These are phyloP conservation scores for Adansonia madagascariensis DNA, from an alignment of 441 rosid species.

Conservation along the genomic window DNA sequence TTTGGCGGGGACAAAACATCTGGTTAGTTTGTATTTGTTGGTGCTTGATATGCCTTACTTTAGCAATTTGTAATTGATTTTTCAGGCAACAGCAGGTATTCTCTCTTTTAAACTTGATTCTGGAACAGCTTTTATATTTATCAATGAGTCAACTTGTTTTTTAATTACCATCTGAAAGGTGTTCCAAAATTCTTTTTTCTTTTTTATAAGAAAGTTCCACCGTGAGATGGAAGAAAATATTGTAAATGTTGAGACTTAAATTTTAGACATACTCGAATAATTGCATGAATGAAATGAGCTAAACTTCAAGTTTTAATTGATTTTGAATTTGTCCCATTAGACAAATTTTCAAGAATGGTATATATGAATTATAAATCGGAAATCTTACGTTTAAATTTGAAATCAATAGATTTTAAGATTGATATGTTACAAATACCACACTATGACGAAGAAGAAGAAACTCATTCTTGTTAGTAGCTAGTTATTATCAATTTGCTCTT, in stretches of 20 bases:
- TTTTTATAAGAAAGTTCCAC: too few species aligned
- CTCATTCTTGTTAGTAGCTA: too few species aligned
- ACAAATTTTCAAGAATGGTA: neutral
- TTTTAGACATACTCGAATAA: too few species aligned
- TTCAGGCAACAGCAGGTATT: neutral
- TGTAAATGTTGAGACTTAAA: too few species aligned
- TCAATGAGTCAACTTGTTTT: neutral
- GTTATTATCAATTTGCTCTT: too few species aligned
- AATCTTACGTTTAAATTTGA: neutral
- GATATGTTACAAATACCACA: too few species aligned
- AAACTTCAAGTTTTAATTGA: too few species aligned
- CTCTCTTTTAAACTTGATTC: neutral
- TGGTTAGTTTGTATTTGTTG: slow-evolving; percentile 43
- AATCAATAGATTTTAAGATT: neutral
- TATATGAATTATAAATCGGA: neutral
- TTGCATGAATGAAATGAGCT: too few species aligned
- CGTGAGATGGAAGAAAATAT: too few species aligned
- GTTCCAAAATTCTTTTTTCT: neutral
- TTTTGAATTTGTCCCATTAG: neutral
- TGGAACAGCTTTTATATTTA: neutral
- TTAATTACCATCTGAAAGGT: neutral
- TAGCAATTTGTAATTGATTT: neutral
- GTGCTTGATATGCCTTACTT: neutral
- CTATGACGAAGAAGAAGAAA: too few species aligned
- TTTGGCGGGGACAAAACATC: slow-evolving; percentile 77